A percentile compares a stretch with the other conserved stretches of the same genome.
Evolutionary conservation across 2,329 filamentous ascomycete species (phyloP).

Genomic region (Hypoxylon sp.): DNA sequence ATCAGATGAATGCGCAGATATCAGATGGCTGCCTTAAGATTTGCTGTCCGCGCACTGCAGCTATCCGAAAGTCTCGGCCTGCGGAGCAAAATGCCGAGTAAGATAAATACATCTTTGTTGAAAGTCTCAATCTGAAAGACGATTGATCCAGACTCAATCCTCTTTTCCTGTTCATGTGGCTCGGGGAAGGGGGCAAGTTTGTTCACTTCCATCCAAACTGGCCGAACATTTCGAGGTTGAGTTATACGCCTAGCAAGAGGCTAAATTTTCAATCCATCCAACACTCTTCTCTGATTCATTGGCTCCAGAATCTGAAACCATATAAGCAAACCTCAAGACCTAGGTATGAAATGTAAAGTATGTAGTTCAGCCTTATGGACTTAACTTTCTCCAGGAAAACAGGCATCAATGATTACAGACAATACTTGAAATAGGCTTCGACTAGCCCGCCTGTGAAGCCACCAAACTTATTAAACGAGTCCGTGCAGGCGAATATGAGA

Average conservation of each 20-base stretch:
- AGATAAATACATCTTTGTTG: not conserved
- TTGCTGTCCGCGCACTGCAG: constrained; percentile 24
- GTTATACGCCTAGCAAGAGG: not conserved
- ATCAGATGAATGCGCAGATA: constrained; percentile 22
- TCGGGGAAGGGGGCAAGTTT: constrained; percentile 12
- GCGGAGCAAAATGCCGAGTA: not conserved
- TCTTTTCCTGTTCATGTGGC: not conserved
- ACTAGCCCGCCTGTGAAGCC: not conserved
- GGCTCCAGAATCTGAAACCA: not conserved
- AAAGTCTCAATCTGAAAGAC: not conserved
- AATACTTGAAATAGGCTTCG: not conserved
- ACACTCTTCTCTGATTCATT: not conserved
- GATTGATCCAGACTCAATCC: not conserved
- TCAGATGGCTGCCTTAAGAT: constrained; percentile 17
- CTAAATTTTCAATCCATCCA: not conserved
- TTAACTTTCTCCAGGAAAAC: not conserved
- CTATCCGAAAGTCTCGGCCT: constrained; percentile 26
- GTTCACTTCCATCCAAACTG: not conserved
- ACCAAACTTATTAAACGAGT: not conserved
- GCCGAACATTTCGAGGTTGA: not conserved
- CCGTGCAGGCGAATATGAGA: not conserved
- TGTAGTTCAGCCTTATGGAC: not conserved
- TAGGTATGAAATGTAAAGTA: not conserved
- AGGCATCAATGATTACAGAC: not conserved
- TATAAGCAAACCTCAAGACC: not conserved